Percentiles rank a stretch among this genome's conserved stretches.
Conservation (phyloP, 495 filamentous ascomycete species). For the Trichocladium uniseriatum region DNA sequence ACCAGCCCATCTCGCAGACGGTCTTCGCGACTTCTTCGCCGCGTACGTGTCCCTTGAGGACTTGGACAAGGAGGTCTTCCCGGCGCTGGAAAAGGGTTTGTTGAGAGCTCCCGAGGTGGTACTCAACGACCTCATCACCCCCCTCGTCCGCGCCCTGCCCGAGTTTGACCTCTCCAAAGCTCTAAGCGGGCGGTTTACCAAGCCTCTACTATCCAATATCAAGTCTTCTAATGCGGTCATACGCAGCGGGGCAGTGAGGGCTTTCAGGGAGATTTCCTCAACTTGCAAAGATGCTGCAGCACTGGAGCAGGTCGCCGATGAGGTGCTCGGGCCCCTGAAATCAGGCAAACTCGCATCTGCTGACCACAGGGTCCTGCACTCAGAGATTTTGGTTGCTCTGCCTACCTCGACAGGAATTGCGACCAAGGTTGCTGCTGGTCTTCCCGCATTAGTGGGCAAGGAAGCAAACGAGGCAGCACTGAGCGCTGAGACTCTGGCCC, state of each 20-base stretch:
- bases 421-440: constrained; percentile 52
- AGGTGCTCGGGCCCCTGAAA: constrained; percentile 70
- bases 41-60: constrained; percentile 68
- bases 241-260: constrained; percentile 61
- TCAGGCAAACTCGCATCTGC: constrained; percentile 67
- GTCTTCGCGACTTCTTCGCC: constrained; percentile 73
- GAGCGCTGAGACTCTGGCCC: constrained; percentile 59
- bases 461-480: constrained; percentile 82
- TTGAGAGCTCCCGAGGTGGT: constrained; percentile 85
- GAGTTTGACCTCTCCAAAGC: constrained; percentile 67
- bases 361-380: constrained; percentile 72
- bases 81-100: constrained; percentile 78
- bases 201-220: constrained; percentile 74
- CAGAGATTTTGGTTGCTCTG: constrained; percentile 62
- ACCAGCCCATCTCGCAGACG: constrained; percentile 60
- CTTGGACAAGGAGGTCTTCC: constrained; percentile 62
- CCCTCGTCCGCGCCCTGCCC: constrained; percentile 60
- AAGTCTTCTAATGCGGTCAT: constrained; percentile 79
- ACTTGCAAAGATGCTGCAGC: constrained; percentile 47
- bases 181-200: constrained; percentile 59
- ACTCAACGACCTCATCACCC: constrained; percentile 61
- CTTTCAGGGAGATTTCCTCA: constrained; percentile 55
- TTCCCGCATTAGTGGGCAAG: constrained; percentile 57
- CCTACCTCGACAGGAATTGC: constrained; percentile 48
- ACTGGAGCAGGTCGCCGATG: constrained; percentile 58